Conservation (phyloP, 305 asterid species). For the Andrographis paniculata region DNA sequence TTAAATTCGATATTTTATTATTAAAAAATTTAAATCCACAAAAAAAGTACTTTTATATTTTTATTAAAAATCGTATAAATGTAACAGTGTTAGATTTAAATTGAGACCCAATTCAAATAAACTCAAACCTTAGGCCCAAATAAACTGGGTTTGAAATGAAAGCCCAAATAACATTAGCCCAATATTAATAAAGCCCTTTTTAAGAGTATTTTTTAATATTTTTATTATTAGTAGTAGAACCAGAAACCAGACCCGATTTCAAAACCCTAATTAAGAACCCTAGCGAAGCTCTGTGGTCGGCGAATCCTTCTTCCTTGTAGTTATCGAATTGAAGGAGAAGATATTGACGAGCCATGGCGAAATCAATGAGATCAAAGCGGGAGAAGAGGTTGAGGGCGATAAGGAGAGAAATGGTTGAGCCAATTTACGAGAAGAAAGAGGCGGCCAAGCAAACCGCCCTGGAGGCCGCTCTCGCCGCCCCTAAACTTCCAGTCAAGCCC, state of each 20-base stretch:
- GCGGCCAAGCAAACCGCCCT: constrained; percentile 79
- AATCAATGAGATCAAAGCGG: constrained; percentile 84
- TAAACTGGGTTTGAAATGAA: no score
- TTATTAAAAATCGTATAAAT: no score
- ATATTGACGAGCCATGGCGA: constrained; percentile 40
- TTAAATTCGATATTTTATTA: no score
- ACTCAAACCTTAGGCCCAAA: no score
- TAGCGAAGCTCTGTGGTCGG: not conserved
- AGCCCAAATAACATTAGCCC: no score
- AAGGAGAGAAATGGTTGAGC: constrained; percentile 80
- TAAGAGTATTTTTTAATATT: no score
- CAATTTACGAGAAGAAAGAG: constrained; percentile 67
- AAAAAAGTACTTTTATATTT: no score
- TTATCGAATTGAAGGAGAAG: not conserved
- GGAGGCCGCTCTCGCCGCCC: constrained; percentile 90
- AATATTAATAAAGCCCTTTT: no score
- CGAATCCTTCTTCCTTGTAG: not conserved
- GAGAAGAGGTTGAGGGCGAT: constrained; percentile 85
- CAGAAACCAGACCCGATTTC: not conserved
- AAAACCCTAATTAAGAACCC: not conserved
- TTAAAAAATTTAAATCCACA: no score
- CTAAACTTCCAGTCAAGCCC: constrained; percentile 64
- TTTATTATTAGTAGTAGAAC: not conserved
- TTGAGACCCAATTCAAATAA: no score
- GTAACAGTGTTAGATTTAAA: no score